A percentile compares a stretch with the other conserved stretches of the same genome.
These are phyloP conservation scores for Gyromitra esculenta DNA, from an alignment of 2,329 filamentous ascomycete species.

Conservation along the genomic window DNA sequence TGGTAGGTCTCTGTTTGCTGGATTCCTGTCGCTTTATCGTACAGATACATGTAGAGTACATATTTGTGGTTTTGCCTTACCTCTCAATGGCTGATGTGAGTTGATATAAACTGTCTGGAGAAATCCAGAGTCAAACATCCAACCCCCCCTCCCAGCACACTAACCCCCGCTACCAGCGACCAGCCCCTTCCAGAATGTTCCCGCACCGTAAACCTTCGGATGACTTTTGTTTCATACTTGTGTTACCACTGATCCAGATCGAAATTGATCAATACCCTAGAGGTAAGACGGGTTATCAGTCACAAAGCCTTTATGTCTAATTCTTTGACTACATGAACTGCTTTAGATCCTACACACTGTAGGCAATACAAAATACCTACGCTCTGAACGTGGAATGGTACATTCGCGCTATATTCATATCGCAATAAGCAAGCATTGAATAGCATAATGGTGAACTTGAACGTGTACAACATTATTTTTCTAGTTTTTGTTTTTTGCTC, in stretches of 20 bases:
- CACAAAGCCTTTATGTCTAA: too few species aligned
- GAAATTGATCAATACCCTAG: neutral
- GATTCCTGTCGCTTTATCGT: neutral
- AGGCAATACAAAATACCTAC: too few species aligned
- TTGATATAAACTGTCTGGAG: constrained; percentile 23
- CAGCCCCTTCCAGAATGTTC: constrained; percentile 49
- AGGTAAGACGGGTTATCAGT: neutral
- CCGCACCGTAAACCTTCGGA: neutral
- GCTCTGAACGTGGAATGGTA: too few species aligned
- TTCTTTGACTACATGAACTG: too few species aligned
- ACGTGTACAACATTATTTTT: too few species aligned
- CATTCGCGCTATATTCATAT: too few species aligned
- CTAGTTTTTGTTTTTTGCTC: too few species aligned
- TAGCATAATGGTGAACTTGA: too few species aligned
- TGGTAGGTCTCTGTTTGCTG: neutral
- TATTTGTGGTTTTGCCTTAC: neutral
- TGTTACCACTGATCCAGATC: constrained; percentile 10
- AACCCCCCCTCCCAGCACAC: constrained; percentile 12
- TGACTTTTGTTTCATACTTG: constrained; percentile 2
- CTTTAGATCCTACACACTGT: too few species aligned
- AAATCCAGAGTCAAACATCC: constrained; percentile 38
- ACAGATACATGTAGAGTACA: too few species aligned
- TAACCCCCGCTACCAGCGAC: neutral
- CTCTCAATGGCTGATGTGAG: constrained; percentile 13
- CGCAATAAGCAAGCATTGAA: too few species aligned